Evolutionary conservation across 306 rosid genomes (phyloP).

Genomic region (Fragaria vesca): DNA sequence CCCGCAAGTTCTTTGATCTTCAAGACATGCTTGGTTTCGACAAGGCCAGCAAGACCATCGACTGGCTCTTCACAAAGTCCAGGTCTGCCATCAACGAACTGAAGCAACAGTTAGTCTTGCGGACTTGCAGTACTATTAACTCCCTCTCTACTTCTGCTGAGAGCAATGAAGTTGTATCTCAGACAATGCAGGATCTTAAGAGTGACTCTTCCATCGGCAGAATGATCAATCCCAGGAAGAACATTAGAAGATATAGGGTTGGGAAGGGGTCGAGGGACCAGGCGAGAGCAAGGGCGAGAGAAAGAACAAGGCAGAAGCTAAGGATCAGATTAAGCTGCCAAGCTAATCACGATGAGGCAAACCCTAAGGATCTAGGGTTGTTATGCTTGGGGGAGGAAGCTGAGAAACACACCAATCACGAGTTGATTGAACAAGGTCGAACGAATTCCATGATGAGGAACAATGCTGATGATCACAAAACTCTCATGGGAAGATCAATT

Average conservation of each 20-base stretch:
- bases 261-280: conserved; percentile 45
- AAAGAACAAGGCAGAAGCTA: conserved; percentile 44
- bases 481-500: background rate
- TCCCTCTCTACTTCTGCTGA: conserved; percentile 3
- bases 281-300: conserved; percentile 57
- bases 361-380: conserved; percentile 13
- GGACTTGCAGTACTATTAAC: background rate
- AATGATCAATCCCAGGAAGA: conserved; percentile 3
- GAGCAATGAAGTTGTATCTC: conserved; percentile 16
- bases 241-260: conserved; percentile 15
- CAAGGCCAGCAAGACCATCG: conserved; percentile 57
- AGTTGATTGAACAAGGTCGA: conserved; percentile 10
- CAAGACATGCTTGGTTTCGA: conserved; percentile 63
- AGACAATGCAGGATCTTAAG: background rate
- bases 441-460: background rate
- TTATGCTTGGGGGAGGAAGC: background rate
- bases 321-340: conserved; percentile 14
- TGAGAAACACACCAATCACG: background rate
- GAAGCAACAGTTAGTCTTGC: conserved; percentile 14
- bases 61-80: conserved; percentile 51
- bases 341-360: background rate
- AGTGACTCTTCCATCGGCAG: background rate
- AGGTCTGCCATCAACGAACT: conserved; percentile 44
- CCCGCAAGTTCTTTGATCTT: conserved; percentile 54
- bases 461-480: background rate